Base-by-base conservation (phyloP, 805 yeast genomes). In the Grigorovia jiainica region DNA sequence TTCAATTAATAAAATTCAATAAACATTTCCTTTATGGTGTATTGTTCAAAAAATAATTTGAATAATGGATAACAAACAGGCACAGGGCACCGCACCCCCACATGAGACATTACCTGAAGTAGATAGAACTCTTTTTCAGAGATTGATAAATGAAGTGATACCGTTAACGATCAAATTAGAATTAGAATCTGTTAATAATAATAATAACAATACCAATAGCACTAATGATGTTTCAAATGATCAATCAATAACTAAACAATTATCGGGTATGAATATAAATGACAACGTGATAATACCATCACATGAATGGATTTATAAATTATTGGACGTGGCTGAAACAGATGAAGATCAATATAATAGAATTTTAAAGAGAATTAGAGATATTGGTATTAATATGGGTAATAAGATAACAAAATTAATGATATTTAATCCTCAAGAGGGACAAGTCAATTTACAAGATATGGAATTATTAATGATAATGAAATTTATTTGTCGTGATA, bases 401-500 rank as follows among this genome's bases (percentile, higher is more conserved):
- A 62, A 70, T 11, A 76, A 79, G 30, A 50, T 78, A 13, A 69
- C 75, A 2, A 79, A 77, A 47, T 47, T 75, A 11, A 49, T 67
- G 24, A 61, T 65, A 5, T 67, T 73, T 46, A 64, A 72, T 36
- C 70, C 75, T 35, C 74, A 75, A 35, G 65, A 73, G 13, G 31
- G 31, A 11, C 31, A 27, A 15, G 38, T 24, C 7, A 64, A 72
- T 43, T 59, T 76, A 48, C 61, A 61, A 49, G 75, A 58, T 60
- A 79, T 55, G 69, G 89, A 84, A 46, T 70, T 83, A 10, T 63
- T 90, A 31, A 89, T 85, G 49, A 73, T 90, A 32, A 85, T 92
- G 86, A 90, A 90, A 63, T 87, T 86, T 58, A 75, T 92, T 5
- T 89, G 97, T 58, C 73, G 95, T 36, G 97, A 89, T 51, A 82